Conservation (phyloP, 2,329 filamentous ascomycete genomes). For the Claviceps africana region DNA sequence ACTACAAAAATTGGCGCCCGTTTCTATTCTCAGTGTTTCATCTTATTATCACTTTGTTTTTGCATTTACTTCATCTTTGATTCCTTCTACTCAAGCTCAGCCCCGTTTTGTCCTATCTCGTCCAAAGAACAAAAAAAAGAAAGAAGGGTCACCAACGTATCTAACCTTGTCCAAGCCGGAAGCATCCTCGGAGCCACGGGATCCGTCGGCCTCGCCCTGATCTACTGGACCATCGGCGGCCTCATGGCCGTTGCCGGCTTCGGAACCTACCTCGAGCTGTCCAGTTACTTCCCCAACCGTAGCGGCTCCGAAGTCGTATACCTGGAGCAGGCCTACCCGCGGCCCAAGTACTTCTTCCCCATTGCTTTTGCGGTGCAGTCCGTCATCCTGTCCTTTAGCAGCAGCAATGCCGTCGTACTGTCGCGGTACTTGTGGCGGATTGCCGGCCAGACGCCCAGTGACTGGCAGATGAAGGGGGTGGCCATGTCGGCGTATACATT, state of each 20-base stretch:
- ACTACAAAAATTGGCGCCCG: no score
- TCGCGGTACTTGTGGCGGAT: conserved; percentile 50
- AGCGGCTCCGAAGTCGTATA: conserved; percentile 55
- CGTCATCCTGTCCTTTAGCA: conserved; percentile 50
- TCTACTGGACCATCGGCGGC: conserved; percentile 52
- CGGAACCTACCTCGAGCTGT: conserved; percentile 47
- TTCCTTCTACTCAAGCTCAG: no score
- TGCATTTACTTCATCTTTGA: no score
- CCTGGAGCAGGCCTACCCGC: conserved; percentile 52
- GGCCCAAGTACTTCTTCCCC: conserved; percentile 50
- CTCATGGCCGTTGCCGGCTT: conserved; percentile 42
- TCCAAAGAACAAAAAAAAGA: no score
- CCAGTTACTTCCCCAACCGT: conserved; percentile 51
- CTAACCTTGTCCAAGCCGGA: neutral
- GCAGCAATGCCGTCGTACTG: conserved; percentile 50
- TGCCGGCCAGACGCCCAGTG: conserved; percentile 31
- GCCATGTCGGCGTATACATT: conserved; percentile 50
- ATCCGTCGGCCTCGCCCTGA: conserved; percentile 45
- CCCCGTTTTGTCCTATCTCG: no score
- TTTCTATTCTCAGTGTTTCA: no score
- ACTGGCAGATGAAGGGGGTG: conserved; percentile 55
- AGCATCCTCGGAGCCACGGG: conserved; percentile 44
- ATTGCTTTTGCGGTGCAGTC: conserved; percentile 50
- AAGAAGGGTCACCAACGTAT: no score
- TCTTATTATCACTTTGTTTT: no score